Percentiles rank a stretch among this genome's conserved stretches.
Evolutionary conservation across 192 early-diverging fungal species (phyloP).

Genomic region (Coemansia sp.): DNA sequence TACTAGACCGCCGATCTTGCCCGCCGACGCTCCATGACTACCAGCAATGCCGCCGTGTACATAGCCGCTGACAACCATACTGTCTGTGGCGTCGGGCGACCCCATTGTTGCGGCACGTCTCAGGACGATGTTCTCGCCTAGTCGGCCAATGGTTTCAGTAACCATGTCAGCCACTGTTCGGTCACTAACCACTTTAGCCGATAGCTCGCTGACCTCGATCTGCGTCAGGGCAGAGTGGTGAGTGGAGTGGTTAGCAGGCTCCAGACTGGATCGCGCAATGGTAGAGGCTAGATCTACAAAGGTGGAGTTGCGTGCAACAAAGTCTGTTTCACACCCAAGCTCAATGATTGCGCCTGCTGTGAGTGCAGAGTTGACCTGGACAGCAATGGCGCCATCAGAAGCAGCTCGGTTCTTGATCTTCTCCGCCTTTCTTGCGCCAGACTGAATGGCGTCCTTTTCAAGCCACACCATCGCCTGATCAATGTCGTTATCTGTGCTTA

Average conservation of each 20-base stretch:
- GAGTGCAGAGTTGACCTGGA: conserved; percentile 52
- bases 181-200: conserved; percentile 4
- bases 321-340: conserved; percentile 91
- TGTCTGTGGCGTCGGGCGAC: conserved; percentile 8
- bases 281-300: conserved; percentile 72
- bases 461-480: conserved; percentile 82
- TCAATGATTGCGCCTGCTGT: conserved; percentile 69
- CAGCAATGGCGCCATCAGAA: conserved; percentile 70
- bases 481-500: conserved; percentile 70
- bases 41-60: conserved; percentile 67
- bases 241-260: neutral
- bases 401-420: conserved; percentile 82
- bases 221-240: conserved; percentile 5
- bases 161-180: conserved; percentile 66
- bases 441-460: conserved; percentile 66
- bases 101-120: conserved; percentile 62
- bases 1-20: conserved; percentile 81
- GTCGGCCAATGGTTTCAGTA: conserved; percentile 77
- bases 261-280: conserved; percentile 30
- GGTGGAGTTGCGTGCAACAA: conserved; percentile 82
- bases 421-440: conserved; percentile 76
- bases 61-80: conserved; percentile 64
- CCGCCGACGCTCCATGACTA: conserved; percentile 49
- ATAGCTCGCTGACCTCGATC: conserved; percentile 10
- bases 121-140: conserved; percentile 89